These are phyloP conservation scores for Magnolia officinalis DNA, from an alignment of 164 flowering plant species.

Conservation along the genomic window DNA sequence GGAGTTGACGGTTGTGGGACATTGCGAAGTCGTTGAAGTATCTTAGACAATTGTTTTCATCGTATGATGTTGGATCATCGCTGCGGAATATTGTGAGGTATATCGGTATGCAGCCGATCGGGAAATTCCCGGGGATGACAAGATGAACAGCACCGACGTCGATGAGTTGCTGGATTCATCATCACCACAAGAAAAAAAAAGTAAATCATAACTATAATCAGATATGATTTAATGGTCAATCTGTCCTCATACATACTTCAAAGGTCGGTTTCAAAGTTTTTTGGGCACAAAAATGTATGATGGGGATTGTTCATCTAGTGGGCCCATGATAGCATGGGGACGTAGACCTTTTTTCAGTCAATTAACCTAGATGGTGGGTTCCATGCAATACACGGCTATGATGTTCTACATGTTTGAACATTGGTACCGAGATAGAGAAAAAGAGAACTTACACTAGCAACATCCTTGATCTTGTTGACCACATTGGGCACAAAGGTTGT, in stretches of 20 bases:
- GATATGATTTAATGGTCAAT: not conserved
- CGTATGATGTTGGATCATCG: not conserved
- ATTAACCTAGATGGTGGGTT: not conserved
- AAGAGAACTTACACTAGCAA: constrained; percentile 8
- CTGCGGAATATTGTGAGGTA: constrained; percentile 1
- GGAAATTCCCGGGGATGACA: constrained; percentile 7
- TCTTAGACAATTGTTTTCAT: constrained; percentile 5
- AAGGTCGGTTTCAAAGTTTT: not conserved
- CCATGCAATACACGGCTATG: not conserved
- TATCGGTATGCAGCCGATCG: constrained; percentile 6
- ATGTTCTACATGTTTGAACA: not conserved
- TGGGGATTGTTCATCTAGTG: too few relatives aligned
- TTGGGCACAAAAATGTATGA: too few relatives aligned
- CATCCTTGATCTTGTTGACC: not conserved
- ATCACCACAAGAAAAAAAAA: not conserved
- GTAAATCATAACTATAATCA: not conserved
- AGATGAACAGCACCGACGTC: not conserved
- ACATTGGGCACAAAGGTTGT: constrained; percentile 2
- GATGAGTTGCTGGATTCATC: not conserved
- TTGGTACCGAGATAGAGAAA: not conserved
- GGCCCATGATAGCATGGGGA: too few relatives aligned
- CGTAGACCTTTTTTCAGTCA: not conserved
- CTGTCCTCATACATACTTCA: not conserved
- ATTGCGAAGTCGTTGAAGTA: constrained; percentile 5
- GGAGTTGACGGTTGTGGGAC: not conserved